phyloP scores from a whole-genome alignment of 108 stramenopile species.

The Asterionellopsis glacialis region DNA sequence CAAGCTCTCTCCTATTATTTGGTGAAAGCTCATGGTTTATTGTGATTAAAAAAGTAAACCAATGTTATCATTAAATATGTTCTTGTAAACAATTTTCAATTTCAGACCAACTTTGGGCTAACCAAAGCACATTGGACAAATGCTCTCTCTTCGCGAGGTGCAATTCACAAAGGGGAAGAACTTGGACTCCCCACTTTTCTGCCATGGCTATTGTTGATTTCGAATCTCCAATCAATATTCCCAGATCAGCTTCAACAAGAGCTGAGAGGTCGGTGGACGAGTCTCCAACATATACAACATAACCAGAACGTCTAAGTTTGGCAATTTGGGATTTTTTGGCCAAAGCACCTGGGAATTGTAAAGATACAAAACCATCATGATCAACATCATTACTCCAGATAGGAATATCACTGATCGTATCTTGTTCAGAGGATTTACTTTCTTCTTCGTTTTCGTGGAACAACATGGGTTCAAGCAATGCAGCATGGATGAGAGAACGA shows the following conservation, averaged over 20 bases:
- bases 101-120: too few species aligned
- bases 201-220: slow-evolving; percentile 28
- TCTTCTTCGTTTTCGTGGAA: not conserved
- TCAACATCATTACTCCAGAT: slow-evolving; percentile 57
- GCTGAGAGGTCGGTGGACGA: slow-evolving; percentile 49
- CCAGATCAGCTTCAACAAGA: slow-evolving; percentile 47
- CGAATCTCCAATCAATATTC: slow-evolving; percentile 43
- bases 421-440: slow-evolving; percentile 5
- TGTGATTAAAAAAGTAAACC: too few species aligned
- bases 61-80: too few species aligned
- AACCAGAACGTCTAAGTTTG: slow-evolving; percentile 17
- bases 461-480: slow-evolving; percentile 28
- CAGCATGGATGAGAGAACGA: slow-evolving; percentile 44
- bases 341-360: slow-evolving; percentile 45
- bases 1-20: too few species aligned
- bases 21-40: too few species aligned
- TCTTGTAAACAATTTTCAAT: too few species aligned
- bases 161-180: slow-evolving; percentile 17
- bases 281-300: slow-evolving; percentile 52
- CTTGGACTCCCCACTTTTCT: slow-evolving; percentile 21
- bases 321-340: slow-evolving; percentile 39
- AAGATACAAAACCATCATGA: slow-evolving; percentile 30
- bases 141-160: too few species aligned
- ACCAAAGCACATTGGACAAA: too few species aligned
- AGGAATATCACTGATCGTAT: slow-evolving; percentile 28